Conservation (phyloP, 805 yeast genomes). For the Wickerhamomyces rabaulensis region DNA sequence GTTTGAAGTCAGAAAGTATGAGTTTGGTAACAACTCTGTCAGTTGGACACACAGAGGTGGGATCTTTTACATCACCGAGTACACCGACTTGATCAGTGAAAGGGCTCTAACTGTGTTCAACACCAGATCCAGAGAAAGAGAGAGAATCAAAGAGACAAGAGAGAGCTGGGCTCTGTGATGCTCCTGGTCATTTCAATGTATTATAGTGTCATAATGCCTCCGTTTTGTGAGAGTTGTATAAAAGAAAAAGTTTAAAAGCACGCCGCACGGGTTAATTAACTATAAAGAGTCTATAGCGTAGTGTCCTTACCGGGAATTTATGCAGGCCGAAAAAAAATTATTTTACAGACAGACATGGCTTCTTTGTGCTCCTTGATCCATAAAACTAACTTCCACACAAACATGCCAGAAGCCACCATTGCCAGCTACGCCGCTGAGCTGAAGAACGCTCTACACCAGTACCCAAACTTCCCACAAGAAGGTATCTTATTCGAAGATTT, state of each 20-base stretch:
- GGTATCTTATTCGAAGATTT: slow-evolving; percentile 96
- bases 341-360: neutral
- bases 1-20: slow-evolving; percentile 55
- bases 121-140: slow-evolving; percentile 20
- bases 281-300: neutral
- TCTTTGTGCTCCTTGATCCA: neutral
- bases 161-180: neutral
- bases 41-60: slow-evolving; percentile 86
- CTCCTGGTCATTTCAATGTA: neutral
- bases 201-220: neutral
- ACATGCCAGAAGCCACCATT: slow-evolving; percentile 4
- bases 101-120: slow-evolving; percentile 29
- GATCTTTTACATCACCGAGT: slow-evolving; percentile 66
- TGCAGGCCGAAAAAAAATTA: neutral
- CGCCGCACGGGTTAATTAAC: too few relatives aligned
- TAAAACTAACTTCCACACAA: neutral
- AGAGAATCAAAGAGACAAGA: slow-evolving; percentile 3
- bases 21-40: slow-evolving; percentile 67
- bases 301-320: neutral
- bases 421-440: slow-evolving; percentile 37
- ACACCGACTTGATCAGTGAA: slow-evolving; percentile 17
- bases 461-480: slow-evolving; percentile 90
- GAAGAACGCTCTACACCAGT: slow-evolving; percentile 58
- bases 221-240: too few relatives aligned
- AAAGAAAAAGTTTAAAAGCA: too few relatives aligned